phyloP scores from a whole-genome alignment of 495 filamentous ascomycete species.

The Neurospora pannonica region DNA sequence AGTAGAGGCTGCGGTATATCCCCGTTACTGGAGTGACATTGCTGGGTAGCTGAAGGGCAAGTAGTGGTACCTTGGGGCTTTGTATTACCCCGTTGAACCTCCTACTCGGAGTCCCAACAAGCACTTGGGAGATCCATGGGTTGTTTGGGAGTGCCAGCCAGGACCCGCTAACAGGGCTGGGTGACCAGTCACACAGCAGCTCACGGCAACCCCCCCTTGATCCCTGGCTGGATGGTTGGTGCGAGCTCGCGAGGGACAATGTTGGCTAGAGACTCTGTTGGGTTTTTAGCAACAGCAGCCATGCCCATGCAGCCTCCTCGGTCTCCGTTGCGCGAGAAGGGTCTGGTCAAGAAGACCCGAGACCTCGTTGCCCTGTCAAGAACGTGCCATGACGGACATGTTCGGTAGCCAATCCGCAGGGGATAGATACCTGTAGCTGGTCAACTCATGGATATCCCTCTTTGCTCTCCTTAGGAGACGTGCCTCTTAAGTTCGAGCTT shows the following conservation, averaged over 20 bases:
- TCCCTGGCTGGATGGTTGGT: conserved; percentile 12
- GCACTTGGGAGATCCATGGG: not conserved
- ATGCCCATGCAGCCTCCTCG: not conserved
- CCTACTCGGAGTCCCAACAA: not conserved
- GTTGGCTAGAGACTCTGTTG: not conserved
- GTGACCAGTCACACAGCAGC: conserved; percentile 16
- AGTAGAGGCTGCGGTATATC: conserved; percentile 10
- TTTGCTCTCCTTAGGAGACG: not conserved
- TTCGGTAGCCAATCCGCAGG: not conserved
- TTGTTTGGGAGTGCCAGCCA: conserved; percentile 5
- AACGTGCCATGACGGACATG: not conserved
- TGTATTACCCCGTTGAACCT: too few relatives aligned
- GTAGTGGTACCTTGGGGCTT: not conserved
- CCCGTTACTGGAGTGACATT: conserved; percentile 7
- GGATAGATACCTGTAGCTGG: not conserved
- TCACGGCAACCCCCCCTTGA: not conserved
- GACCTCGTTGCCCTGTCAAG: not conserved
- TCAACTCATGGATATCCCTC: not conserved
- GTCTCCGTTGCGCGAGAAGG: not conserved
- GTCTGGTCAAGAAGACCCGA: not conserved
- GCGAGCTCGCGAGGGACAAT: conserved; percentile 1
- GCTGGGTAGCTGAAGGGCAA: not conserved
- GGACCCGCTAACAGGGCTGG: conserved; percentile 12
- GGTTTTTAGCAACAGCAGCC: not conserved
- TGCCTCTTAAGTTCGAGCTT: not conserved